Conservation (phyloP, 768 basidiomycete species). For the Sutorius australiensis region DNA sequence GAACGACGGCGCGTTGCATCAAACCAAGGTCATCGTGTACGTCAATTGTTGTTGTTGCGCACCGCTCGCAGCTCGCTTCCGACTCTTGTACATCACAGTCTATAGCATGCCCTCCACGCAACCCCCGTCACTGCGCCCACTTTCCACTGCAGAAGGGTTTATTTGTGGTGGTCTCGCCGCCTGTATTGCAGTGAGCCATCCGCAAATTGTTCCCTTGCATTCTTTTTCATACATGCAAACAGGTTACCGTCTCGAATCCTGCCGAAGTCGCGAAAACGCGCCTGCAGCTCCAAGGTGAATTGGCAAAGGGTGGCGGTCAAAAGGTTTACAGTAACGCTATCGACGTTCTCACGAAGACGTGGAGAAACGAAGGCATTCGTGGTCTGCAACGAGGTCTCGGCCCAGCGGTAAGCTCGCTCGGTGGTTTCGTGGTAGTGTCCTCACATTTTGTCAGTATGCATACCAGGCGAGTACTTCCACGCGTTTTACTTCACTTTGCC, state of each 20-base stretch:
- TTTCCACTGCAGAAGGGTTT: constrained; percentile 80
- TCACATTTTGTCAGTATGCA: constrained; percentile 56
- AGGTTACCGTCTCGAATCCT: constrained; percentile 81
- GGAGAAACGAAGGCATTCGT: constrained; percentile 81
- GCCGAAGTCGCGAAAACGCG: constrained; percentile 85
- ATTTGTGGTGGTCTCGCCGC: constrained; percentile 89
- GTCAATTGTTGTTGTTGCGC: not conserved
- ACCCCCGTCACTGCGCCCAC: constrained; percentile 20
- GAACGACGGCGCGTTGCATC: constrained; percentile 15
- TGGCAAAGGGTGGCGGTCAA: constrained; percentile 63
- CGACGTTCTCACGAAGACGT: constrained; percentile 86
- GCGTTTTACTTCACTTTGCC: not conserved
- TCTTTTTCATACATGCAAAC: constrained; percentile 4
- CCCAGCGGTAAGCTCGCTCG: constrained; percentile 65
- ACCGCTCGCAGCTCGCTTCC: constrained; percentile 1
- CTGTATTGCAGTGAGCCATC: constrained; percentile 68
- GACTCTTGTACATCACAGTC: not conserved
- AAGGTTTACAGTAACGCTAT: constrained; percentile 89
- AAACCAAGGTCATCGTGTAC: constrained; percentile 1
- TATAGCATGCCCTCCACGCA: constrained; percentile 19
- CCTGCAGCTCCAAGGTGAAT: constrained; percentile 92
- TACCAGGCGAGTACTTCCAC: constrained; percentile 66
- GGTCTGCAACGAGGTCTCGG: constrained; percentile 92
- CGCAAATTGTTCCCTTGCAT: not conserved
- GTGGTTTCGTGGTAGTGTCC: not conserved